These are phyloP conservation scores for Porphyrellus cyaneotinctus DNA, from an alignment of 768 basidiomycete species.

Conservation along the genomic window DNA sequence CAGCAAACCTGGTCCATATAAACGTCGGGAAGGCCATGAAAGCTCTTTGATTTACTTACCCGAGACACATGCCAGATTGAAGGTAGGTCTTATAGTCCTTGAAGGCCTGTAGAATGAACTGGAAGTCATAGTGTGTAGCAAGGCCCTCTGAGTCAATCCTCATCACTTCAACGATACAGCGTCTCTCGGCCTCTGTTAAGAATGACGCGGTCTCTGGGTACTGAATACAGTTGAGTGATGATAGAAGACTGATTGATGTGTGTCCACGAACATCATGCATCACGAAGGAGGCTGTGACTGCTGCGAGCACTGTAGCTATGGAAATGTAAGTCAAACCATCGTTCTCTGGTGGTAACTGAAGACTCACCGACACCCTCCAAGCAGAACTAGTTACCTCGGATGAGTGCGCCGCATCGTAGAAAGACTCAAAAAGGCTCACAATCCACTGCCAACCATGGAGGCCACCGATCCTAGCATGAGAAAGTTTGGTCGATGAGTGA, in stretches of 20 bases:
- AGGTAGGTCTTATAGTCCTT: background rate
- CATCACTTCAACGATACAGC: background rate
- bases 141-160: background rate
- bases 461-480: background rate
- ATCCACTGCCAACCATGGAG: conserved; percentile 3
- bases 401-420: background rate
- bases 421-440: background rate
- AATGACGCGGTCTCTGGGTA: background rate
- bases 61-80: background rate
- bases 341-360: background rate
- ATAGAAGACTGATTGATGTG: background rate
- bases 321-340: background rate
- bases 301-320: background rate
- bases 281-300: background rate
- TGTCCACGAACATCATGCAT: background rate
- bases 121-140: background rate
- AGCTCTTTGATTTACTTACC: background rate
- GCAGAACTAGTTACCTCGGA: background rate
- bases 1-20: background rate
- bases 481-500: no score
- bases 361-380: background rate
- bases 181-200: background rate
- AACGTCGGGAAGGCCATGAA: background rate
- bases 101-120: background rate
- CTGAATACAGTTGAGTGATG: background rate